phyloP scores from a whole-genome alignment of 345 rosid species.

The Cardamine chenopodiifolia region DNA sequence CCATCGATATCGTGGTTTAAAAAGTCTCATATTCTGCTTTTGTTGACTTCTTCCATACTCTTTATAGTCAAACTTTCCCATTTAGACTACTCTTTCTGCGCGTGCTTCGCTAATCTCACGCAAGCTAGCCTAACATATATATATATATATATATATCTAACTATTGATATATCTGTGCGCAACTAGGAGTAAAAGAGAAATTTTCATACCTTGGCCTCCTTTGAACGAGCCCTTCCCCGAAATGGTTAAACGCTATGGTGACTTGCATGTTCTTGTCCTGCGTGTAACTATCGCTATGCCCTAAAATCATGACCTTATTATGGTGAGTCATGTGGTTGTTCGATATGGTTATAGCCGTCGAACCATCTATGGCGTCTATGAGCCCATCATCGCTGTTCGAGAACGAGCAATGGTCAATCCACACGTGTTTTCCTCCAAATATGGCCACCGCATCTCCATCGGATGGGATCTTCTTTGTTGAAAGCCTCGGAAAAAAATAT shows the following conservation, averaged over 20 bases:
- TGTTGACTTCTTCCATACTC: constrained; percentile 29
- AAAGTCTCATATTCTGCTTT: constrained; percentile 26
- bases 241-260: constrained; percentile 83
- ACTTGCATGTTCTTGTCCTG: constrained; percentile 76
- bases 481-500: no score
- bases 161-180: background rate
- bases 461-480: constrained; percentile 32
- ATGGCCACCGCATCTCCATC: constrained; percentile 75
- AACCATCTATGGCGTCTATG: constrained; percentile 76
- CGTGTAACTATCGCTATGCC: constrained; percentile 67
- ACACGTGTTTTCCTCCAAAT: constrained; percentile 55
- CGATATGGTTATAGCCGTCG: constrained; percentile 79
- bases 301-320: constrained; percentile 82
- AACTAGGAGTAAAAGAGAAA: constrained; percentile 3
- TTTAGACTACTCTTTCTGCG: constrained; percentile 13
- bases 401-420: constrained; percentile 82
- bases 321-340: constrained; percentile 84
- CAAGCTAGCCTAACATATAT: background rate
- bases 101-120: constrained; percentile 19
- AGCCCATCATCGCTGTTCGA: constrained; percentile 77
- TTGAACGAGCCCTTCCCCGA: constrained; percentile 84
- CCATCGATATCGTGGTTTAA: background rate
- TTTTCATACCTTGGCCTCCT: constrained; percentile 71
- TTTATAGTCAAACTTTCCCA: constrained; percentile 31
- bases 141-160: background rate